Conservation (phyloP, 148 eudicot species). For the Diospyros kaki region DNA sequence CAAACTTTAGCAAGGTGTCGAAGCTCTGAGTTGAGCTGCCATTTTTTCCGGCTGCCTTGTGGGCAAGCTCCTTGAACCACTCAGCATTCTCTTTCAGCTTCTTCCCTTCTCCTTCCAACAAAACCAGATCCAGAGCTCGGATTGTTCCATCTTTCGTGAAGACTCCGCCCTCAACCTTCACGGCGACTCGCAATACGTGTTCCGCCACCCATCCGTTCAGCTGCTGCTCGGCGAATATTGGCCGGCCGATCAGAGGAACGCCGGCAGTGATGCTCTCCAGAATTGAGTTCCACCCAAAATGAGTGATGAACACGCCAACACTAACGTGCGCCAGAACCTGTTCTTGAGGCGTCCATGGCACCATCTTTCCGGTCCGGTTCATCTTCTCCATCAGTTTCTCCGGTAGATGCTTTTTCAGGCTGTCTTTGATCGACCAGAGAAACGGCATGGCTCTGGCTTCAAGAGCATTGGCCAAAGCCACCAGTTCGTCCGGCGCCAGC, state of each 20-base stretch:
- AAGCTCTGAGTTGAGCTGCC: constrained; percentile 35
- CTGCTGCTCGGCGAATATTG: constrained; percentile 57
- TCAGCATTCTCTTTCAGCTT: constrained; percentile 25
- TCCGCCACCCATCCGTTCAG: constrained; percentile 46
- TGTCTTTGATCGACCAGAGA: constrained; percentile 54
- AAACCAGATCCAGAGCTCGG: neutral
- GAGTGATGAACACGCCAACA: constrained; percentile 57
- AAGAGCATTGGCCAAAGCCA: constrained; percentile 47
- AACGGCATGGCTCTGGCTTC: constrained; percentile 38
- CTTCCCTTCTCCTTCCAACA: constrained; percentile 18
- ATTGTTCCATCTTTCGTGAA: constrained; percentile 26
- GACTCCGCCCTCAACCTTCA: constrained; percentile 34
- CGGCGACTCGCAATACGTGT: constrained; percentile 37
- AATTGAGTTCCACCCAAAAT: constrained; percentile 77
- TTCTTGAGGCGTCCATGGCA: constrained; percentile 73
- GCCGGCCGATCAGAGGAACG: constrained; percentile 67
- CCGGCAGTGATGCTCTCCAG: constrained; percentile 53
- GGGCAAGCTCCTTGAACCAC: constrained; percentile 13
- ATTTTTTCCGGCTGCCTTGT: constrained; percentile 21
- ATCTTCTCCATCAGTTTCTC: constrained; percentile 35
- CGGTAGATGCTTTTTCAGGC: constrained; percentile 27
- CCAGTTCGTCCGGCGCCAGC: constrained; percentile 27
- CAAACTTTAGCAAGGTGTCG: constrained; percentile 16
- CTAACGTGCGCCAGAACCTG: constrained; percentile 37
- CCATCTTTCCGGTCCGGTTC: constrained; percentile 32